These are phyloP conservation scores for Fraxinus xanthoxyloides DNA, from an alignment of 305 asterid species.

Conservation along the genomic window DNA sequence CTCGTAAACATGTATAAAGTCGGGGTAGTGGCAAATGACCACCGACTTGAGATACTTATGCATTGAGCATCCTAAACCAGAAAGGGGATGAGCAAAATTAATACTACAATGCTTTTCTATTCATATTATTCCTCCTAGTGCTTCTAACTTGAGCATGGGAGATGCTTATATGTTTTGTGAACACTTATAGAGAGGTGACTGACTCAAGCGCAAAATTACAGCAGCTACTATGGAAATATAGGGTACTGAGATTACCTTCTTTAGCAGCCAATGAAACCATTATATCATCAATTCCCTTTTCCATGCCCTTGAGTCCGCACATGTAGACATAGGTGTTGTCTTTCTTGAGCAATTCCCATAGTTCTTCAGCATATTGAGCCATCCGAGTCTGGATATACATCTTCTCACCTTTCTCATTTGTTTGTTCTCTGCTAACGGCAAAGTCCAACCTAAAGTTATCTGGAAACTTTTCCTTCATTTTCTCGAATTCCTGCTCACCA, in stretches of 20 bases:
- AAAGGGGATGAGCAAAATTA: too few species aligned
- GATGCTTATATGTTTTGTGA: too few species aligned
- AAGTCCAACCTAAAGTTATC: constrained; percentile 85
- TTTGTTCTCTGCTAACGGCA: constrained; percentile 91
- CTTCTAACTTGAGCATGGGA: too few species aligned
- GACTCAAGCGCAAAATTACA: too few species aligned
- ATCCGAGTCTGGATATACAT: constrained; percentile 97
- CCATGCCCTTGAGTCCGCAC: constrained; percentile 99
- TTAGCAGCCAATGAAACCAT: constrained; percentile 73
- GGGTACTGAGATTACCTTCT: constrained; percentile 56
- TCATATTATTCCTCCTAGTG: too few species aligned
- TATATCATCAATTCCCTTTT: constrained; percentile 86
- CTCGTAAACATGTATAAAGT: not conserved
- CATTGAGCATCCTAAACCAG: too few species aligned
- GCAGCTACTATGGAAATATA: too few species aligned
- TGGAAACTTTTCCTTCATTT: constrained; percentile 73
- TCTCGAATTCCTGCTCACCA: constrained; percentile 69
- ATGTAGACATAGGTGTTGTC: constrained; percentile 88
- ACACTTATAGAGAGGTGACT: too few species aligned
- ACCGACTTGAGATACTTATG: not conserved
- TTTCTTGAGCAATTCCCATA: constrained; percentile 86
- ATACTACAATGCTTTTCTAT: too few species aligned
- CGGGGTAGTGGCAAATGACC: not conserved
- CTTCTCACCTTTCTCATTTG: constrained; percentile 78
- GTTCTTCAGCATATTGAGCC: constrained; percentile 91